phyloP scores from a whole-genome alignment of 2,329 filamentous ascomycete genomes.

The Aspergillus hortae region DNA sequence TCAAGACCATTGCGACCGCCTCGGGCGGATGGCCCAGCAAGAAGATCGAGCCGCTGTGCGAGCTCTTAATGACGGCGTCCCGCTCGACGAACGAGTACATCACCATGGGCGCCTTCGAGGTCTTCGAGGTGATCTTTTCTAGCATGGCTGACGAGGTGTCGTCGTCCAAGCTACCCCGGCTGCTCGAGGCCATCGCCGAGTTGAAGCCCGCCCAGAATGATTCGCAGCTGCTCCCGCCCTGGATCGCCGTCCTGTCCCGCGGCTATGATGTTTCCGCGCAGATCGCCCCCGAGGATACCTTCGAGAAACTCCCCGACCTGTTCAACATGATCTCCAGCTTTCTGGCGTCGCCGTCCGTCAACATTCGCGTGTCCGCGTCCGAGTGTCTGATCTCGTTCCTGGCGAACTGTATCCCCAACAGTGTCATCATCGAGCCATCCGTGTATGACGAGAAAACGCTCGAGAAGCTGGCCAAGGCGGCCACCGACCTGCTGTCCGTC shows the following conservation, averaged over 20 bases:
- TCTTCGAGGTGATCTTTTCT: constrained; percentile 95
- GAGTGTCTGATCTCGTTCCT: constrained; percentile 93
- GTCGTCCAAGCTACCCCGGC: constrained; percentile 80
- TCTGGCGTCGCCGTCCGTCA: constrained; percentile 81
- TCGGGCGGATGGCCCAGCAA: constrained; percentile 94
- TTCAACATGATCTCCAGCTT: constrained; percentile 79
- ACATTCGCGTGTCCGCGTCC: constrained; percentile 89
- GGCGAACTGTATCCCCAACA: constrained; percentile 80
- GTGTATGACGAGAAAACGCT: constrained; percentile 88
- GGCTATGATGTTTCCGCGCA: constrained; percentile 93
- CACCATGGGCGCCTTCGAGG: constrained; percentile 93
- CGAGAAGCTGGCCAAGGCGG: constrained; percentile 69
- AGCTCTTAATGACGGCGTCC: constrained; percentile 82
- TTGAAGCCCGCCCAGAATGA: constrained; percentile 89
- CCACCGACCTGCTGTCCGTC: constrained; percentile 73
- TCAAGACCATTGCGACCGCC: constrained; percentile 82
- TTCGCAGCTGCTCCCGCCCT: constrained; percentile 88
- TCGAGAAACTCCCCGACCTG: constrained; percentile 80
- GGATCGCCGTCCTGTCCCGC: constrained; percentile 92
- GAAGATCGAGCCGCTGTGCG: constrained; percentile 89
- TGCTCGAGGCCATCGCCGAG: constrained; percentile 89
- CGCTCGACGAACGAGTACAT: constrained; percentile 90
- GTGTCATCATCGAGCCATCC: constrained; percentile 81
- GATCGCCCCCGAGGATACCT: constrained; percentile 84
- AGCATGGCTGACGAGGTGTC: constrained; percentile 85